Percentiles rank a stretch among this genome's conserved stretches.
phyloP scores from a whole-genome alignment of 2,329 filamentous ascomycete genomes.

The Periconia sp. region DNA sequence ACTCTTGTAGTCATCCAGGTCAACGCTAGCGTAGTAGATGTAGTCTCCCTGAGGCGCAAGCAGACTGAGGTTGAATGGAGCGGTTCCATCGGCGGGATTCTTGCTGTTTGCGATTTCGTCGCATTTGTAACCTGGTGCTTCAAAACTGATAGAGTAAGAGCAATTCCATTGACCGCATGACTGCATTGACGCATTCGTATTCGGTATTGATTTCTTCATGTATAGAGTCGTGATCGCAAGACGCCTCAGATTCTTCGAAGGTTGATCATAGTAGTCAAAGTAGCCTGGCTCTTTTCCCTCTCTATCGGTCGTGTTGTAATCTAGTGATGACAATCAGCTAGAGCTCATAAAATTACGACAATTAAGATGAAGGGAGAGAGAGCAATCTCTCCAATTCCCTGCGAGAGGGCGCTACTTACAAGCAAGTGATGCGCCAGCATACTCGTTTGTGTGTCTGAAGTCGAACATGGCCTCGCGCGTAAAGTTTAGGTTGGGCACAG shows the following conservation, averaged over 20 bases:
- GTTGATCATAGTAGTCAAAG: conserved; percentile 48
- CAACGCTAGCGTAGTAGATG: conserved; percentile 38
- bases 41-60: conserved; percentile 40
- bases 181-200: conserved; percentile 26
- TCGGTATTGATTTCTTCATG: conserved; percentile 34
- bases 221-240: conserved; percentile 41
- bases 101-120: conserved; percentile 30
- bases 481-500: conserved; percentile 41
- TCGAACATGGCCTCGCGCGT: conserved; percentile 35
- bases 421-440: conserved; percentile 29
- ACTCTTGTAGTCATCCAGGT: conserved; percentile 35
- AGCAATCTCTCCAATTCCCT: no score
- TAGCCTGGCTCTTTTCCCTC: conserved; percentile 23
- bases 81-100: conserved; percentile 13
- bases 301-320: conserved; percentile 44
- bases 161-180: conserved; percentile 45
- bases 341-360: not conserved
- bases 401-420: conserved; percentile 17
- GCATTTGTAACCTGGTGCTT: conserved; percentile 46
- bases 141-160: conserved; percentile 41
- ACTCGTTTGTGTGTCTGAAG: conserved; percentile 30
- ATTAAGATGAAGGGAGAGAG: no score
- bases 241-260: conserved; percentile 40
- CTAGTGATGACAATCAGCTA: conserved; percentile 9
- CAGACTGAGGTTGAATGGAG: conserved; percentile 36